A percentile compares a stretch with the other conserved stretches of the same genome.
Conservation (phyloP, 148 eudicot species). For the Vaccinium corymbosum region DNA sequence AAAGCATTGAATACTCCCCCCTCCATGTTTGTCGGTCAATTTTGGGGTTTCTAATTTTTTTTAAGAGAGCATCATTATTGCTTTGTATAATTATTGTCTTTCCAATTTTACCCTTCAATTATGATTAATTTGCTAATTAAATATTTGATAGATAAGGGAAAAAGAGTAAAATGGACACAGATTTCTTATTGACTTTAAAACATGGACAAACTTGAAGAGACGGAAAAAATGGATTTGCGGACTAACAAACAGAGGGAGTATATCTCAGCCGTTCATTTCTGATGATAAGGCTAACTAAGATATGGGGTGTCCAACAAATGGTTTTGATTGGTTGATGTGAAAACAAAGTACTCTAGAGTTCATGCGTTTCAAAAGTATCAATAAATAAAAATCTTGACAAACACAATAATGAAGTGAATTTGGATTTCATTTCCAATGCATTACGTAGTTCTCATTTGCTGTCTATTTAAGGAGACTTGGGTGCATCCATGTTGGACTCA, state of each 20-base stretch:
- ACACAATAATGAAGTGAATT: not conserved
- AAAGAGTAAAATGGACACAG: too few relatives aligned
- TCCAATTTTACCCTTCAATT: too few relatives aligned
- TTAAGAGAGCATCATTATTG: too few relatives aligned
- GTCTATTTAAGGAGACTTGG: constrained; percentile 6
- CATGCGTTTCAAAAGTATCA: not conserved
- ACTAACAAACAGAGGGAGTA: too few relatives aligned
- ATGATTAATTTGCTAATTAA: too few relatives aligned
- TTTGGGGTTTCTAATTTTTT: too few relatives aligned
- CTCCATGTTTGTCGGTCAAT: too few relatives aligned
- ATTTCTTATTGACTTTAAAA: too few relatives aligned
- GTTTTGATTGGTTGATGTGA: constrained; percentile 10
- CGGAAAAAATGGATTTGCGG: too few relatives aligned
- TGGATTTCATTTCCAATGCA: constrained; percentile 17
- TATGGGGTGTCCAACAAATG: not conserved
- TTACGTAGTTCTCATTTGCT: constrained; percentile 2
- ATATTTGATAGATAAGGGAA: too few relatives aligned
- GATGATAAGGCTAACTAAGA: constrained; percentile 16
- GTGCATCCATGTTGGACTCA: not conserved
- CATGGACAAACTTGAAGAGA: too few relatives aligned
- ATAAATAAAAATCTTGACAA: not conserved
- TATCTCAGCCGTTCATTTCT: constrained; percentile 19
- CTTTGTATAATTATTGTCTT: too few relatives aligned
- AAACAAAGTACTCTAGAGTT: not conserved
- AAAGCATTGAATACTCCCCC: not conserved